These are phyloP conservation scores for Eremothecium cymbalariae DNA, from an alignment of 1,139 yeast species.

Conservation along the genomic window DNA sequence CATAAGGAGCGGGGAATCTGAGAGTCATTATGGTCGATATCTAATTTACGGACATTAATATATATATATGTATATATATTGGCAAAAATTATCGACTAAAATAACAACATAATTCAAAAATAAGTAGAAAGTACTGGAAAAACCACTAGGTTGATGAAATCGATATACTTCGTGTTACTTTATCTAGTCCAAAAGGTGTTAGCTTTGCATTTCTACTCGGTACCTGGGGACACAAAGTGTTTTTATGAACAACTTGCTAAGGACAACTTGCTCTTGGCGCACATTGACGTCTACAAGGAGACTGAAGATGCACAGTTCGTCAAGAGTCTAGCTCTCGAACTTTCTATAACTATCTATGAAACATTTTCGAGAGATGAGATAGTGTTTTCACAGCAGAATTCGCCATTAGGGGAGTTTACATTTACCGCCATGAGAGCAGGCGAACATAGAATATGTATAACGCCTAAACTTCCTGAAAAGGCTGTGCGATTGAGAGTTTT, in stretches of 20 bases:
- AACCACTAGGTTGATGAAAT: not conserved
- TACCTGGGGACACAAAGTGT: conserved; percentile 34
- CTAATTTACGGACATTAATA: no score
- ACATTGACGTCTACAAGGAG: conserved; percentile 33
- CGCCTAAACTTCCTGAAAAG: conserved; percentile 43
- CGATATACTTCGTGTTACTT: not conserved
- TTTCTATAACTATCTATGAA: conserved; percentile 45
- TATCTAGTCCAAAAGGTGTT: conserved; percentile 5
- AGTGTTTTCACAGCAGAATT: conserved; percentile 47
- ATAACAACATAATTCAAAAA: no score
- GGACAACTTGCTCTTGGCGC: conserved; percentile 46
- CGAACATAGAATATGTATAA: conserved; percentile 53
- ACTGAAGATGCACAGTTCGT: conserved; percentile 32
- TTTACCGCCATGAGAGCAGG: conserved; percentile 56
- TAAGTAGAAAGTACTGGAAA: no score
- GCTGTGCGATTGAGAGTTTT: conserved; percentile 36
- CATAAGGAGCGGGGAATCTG: no score
- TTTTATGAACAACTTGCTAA: conserved; percentile 47
- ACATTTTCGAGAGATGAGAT: conserved; percentile 49
- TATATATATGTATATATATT: no score
- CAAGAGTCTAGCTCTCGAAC: conserved; percentile 32
- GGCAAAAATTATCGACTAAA: no score
- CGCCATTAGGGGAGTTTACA: conserved; percentile 48
- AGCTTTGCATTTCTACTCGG: conserved; percentile 30
- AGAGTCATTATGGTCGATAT: no score